Evolutionary conservation across 2,329 filamentous ascomycete species (phyloP), one percentile per base, ranked within the genome.

Genomic region (Nemania sp.): DNA sequence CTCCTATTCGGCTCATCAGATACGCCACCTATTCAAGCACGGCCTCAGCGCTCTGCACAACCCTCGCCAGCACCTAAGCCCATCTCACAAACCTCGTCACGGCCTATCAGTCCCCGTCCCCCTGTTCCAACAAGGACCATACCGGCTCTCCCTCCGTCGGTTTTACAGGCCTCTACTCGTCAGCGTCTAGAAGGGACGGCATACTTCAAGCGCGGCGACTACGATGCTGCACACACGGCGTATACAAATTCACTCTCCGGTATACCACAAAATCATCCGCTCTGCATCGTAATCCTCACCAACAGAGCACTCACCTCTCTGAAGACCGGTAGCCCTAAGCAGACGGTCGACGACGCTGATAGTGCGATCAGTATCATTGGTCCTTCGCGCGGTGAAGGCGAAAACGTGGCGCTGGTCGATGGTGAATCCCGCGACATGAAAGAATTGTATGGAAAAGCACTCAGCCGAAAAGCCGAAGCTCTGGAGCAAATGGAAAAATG

Each of bases 401-500:
- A 99, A 73, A 82, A 76, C 6, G 90, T 99, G 37, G 80, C 87
- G 17, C 77, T 96, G 0, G 80, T 77, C n/a, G 74, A 74, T 34
- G 80, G 85, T 28, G 80, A 86, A 51, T 76, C 77, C 17, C 94
- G 95, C 62, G 88, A 93, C 42, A 96, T 99, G 90, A 88, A 84
- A 59, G 92, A 96, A 15, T 89, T 96, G 58, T 97, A 89, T 67
- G 92, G 91, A 48, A 99, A 97, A 72, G 93, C 93, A 0, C 76
- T 97, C 24, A 93, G 90, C 74, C 88, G 94, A 49, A 97, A 97
- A 75, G 94, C 94, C 1, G 94, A 99, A 73, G 94, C 91, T 1
- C 79, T 97, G 6, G 94, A 99, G 71, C 89, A 96, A 68, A 88
- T 99, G 79, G 94, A 99, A 74, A 90, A 88, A 68, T 99, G 93